These are phyloP conservation scores for Suillus brevipes DNA, from an alignment of 768 basidiomycete species.

Conservation along the genomic window DNA sequence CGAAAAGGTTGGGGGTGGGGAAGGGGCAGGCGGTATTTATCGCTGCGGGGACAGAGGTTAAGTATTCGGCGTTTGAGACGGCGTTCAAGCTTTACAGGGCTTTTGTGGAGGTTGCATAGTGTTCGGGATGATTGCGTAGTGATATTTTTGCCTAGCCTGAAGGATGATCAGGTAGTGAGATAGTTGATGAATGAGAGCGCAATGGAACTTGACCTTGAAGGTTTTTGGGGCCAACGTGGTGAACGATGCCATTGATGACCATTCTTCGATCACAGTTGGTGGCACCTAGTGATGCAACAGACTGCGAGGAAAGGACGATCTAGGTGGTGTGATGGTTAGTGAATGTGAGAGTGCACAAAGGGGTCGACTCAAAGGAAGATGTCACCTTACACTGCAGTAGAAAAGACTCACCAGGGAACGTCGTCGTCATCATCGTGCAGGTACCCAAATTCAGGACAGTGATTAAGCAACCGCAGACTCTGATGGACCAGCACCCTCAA, in stretches of 20 bases:
- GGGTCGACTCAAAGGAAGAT: not conserved
- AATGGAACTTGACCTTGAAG: not conserved
- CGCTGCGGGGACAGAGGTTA: conserved; percentile 60
- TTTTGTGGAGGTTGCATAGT: conserved; percentile 8
- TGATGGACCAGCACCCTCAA: too few species aligned
- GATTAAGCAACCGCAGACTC: too few species aligned
- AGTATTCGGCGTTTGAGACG: conserved; percentile 37
- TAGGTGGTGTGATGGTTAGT: not conserved
- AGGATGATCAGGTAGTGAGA: not conserved
- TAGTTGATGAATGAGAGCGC: not conserved
- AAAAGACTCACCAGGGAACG: not conserved
- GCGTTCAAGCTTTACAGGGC: conserved; percentile 12
- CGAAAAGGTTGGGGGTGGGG: conserved; percentile 27
- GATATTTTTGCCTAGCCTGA: not conserved
- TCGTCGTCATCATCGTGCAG: not conserved
- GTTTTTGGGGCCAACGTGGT: not conserved
- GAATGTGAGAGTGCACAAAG: not conserved
- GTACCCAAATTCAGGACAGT: not conserved
- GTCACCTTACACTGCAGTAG: not conserved
- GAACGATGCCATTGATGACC: not conserved
- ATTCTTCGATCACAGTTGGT: not conserved
- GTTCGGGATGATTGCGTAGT: not conserved
- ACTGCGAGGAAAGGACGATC: not conserved
- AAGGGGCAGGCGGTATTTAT: conserved; percentile 79
- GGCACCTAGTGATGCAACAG: not conserved